These are phyloP conservation scores for Plasmodium berghei DNA, from an alignment of 169 alveolate genomes.

Conservation along the genomic window DNA sequence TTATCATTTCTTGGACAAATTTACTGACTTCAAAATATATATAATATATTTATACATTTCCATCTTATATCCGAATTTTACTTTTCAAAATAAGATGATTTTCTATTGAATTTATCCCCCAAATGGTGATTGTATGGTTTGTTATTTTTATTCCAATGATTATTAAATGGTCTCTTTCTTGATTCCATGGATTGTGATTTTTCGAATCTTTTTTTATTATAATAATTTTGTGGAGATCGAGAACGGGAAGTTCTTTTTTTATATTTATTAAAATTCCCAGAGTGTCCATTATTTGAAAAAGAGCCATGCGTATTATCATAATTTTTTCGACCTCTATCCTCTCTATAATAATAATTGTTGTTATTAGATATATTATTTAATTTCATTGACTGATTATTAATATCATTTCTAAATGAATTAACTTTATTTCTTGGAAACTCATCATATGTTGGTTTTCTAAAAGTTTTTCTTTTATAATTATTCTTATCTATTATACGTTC, in stretches of 20 bases:
- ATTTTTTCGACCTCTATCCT: constrained; percentile 36
- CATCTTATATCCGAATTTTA: too few species aligned
- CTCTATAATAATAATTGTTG: constrained; percentile 14
- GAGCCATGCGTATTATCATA: constrained; percentile 11
- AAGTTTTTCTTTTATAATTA: constrained; percentile 19
- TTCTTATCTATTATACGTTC: constrained; percentile 44
- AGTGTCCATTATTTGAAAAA: constrained; percentile 10
- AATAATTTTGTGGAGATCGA: constrained; percentile 22
- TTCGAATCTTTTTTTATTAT: constrained; percentile 32
- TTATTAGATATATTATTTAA: constrained; percentile 10
- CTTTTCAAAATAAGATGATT: not conserved
- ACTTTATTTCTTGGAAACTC: constrained; percentile 21
- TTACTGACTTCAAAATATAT: too few species aligned
- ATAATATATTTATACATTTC: too few species aligned
- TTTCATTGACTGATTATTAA: not conserved
- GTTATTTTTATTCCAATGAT: constrained; percentile 9
- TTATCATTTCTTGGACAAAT: too few species aligned
- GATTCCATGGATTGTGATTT: constrained; percentile 38
- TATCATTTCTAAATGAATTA: constrained; percentile 24
- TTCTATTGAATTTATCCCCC: constrained; percentile 4
- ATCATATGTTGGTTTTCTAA: constrained; percentile 48
- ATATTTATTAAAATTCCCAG: constrained; percentile 42
- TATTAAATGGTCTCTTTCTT: constrained; percentile 11
- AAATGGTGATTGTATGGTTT: constrained; percentile 15
- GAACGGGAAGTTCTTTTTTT: constrained; percentile 60